Evolutionary conservation across 345 rosid genomes (phyloP).

Genomic region (Populus davidiana): DNA sequence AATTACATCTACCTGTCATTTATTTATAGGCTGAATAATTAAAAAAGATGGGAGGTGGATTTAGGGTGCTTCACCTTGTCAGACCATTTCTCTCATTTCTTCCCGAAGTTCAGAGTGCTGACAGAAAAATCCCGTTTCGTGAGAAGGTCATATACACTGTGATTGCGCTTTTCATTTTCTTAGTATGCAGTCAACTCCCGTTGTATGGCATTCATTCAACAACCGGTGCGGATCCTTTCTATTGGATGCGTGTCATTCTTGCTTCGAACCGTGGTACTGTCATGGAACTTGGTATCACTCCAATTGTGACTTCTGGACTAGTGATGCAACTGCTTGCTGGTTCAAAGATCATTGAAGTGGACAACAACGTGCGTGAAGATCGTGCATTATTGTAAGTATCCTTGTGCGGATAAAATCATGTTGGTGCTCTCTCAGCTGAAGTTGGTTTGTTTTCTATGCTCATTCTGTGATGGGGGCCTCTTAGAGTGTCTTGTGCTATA

Average conservation of each 20-base stretch:
- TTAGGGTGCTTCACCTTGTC: conserved; percentile 71
- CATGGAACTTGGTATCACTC: conserved; percentile 82
- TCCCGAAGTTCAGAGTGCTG: conserved; percentile 75
- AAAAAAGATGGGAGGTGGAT: conserved; percentile 62
- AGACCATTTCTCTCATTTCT: conserved; percentile 67
- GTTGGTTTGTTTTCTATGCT: background rate
- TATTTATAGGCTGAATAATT: conserved; percentile 1
- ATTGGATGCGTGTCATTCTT: conserved; percentile 80
- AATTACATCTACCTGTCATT: background rate
- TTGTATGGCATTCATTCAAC: conserved; percentile 69
- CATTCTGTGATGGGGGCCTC: background rate
- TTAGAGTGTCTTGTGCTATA: background rate
- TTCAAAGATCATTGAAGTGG: conserved; percentile 71
- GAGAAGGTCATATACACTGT: conserved; percentile 81
- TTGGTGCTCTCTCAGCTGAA: background rate
- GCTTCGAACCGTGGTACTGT: conserved; percentile 80
- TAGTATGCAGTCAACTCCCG: conserved; percentile 78
- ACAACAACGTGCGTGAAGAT: conserved; percentile 76
- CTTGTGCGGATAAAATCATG: background rate
- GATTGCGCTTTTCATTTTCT: conserved; percentile 66
- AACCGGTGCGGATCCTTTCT: conserved; percentile 73
- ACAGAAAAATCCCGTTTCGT: conserved; percentile 65
- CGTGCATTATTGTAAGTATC: conserved; percentile 68
- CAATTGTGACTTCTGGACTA: conserved; percentile 72
- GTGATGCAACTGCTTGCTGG: conserved; percentile 79